Conservation (phyloP, 352 stramenopile species). For the Globisporangium lucens region DNA sequence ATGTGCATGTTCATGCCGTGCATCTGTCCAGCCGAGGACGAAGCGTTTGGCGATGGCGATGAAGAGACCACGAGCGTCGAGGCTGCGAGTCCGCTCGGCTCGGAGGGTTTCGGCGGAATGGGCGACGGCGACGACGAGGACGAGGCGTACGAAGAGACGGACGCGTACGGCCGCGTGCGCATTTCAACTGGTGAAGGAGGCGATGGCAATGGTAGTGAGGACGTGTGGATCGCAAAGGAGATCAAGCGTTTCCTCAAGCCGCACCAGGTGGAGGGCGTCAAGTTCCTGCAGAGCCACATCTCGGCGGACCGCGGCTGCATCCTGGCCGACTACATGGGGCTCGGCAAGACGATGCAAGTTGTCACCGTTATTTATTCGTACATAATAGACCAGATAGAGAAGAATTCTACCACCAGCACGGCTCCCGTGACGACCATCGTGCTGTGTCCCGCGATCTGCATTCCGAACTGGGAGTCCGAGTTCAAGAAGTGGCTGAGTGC, state of each 20-base stretch:
- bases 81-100: constrained; percentile 31
- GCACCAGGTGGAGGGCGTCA: constrained; percentile 71
- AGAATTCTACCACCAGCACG: constrained; percentile 9
- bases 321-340: constrained; percentile 88
- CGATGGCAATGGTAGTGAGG: not conserved
- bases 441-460: constrained; percentile 94
- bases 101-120: constrained; percentile 9
- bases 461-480: constrained; percentile 97
- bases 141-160: constrained; percentile 30
- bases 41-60: constrained; percentile 18
- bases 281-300: constrained; percentile 67
- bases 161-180: constrained; percentile 57
- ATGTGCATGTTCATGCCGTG: constrained; percentile 79
- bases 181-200: constrained; percentile 14
- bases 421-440: constrained; percentile 74
- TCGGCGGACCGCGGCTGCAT: constrained; percentile 66
- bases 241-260: constrained; percentile 75
- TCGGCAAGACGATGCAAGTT: constrained; percentile 88
- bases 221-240: constrained; percentile 70
- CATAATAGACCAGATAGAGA: constrained; percentile 49
- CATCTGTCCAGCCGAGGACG: constrained; percentile 70
- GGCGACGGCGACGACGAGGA: constrained; percentile 20
- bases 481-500: constrained; percentile 95
- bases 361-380: constrained; percentile 85
- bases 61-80: constrained; percentile 48